Conservation (phyloP, 257 asterid genomes). For the Plantago major region DNA sequence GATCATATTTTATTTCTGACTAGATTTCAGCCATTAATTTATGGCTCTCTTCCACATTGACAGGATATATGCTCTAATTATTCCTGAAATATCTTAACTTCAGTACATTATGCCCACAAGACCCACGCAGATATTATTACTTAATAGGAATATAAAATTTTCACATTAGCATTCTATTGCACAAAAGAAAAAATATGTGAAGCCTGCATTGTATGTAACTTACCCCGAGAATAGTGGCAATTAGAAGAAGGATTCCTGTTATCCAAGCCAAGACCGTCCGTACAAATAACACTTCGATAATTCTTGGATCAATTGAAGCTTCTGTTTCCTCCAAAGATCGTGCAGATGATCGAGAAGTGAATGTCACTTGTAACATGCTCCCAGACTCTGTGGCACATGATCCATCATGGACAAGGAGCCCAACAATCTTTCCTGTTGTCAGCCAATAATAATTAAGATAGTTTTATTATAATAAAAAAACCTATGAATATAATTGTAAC, state of each 20-base stretch:
- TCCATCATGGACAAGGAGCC: constrained; percentile 55
- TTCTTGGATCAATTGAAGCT: constrained; percentile 23
- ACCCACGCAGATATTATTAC: background rate
- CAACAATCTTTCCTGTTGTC: constrained; percentile 74
- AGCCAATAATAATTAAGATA: constrained; percentile 11
- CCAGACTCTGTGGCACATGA: constrained; percentile 31
- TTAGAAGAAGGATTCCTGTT: constrained; percentile 79
- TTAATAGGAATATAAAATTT: background rate
- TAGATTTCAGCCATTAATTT: no score
- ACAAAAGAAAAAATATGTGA: constrained; percentile 2
- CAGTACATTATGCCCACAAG: no score
- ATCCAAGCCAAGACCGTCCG: constrained; percentile 78
- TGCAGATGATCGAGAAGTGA: constrained; percentile 52
- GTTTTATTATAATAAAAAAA: constrained; percentile 4
- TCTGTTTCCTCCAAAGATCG: constrained; percentile 63
- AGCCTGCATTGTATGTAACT: constrained; percentile 17
- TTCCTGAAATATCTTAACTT: no score
- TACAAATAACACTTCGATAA: constrained; percentile 55
- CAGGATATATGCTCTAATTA: no score
- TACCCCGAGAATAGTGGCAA: constrained; percentile 89
- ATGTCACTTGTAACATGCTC: constrained; percentile 39
- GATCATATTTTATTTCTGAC: no score
- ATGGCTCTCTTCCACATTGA: no score
- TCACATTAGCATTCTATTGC: constrained; percentile 1
- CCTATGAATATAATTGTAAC: constrained; percentile 1